Evolutionary conservation across 2,329 filamentous ascomycete genomes (phyloP).

Genomic region (Phialophora macrospora): DNA sequence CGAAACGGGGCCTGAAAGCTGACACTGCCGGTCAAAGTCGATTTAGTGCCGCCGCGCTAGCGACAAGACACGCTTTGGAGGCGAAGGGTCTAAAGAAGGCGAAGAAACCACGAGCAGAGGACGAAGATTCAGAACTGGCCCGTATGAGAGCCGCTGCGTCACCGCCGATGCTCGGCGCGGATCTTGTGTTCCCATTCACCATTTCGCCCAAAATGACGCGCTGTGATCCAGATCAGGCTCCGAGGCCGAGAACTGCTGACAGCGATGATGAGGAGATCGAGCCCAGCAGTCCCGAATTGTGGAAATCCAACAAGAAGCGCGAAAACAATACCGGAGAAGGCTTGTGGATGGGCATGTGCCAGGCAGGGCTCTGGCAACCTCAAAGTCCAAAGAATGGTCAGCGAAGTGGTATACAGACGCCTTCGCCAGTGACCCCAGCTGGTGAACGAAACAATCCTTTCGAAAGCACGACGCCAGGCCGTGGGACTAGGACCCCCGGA

Average conservation of each 20-base stretch:
- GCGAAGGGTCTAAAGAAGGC: slow-evolving; percentile 28
- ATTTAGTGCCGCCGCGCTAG: slow-evolving; percentile 44
- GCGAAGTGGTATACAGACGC: slow-evolving; percentile 46
- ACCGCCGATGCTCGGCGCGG: slow-evolving; percentile 86
- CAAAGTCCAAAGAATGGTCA: slow-evolving; percentile 36
- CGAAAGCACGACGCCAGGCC: slow-evolving; percentile 27
- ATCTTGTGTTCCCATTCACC: slow-evolving; percentile 80
- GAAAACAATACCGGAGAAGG: slow-evolving; percentile 32
- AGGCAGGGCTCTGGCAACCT: slow-evolving; percentile 38
- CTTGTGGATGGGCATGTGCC: slow-evolving; percentile 43
- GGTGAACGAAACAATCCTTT: slow-evolving; percentile 44
- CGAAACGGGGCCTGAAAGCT: slow-evolving; percentile 49
- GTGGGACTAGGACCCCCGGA: slow-evolving; percentile 41
- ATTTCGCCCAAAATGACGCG: slow-evolving; percentile 82
- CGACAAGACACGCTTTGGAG: slow-evolving; percentile 38
- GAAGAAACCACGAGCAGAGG: slow-evolving; percentile 32
- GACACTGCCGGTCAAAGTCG: slow-evolving; percentile 43
- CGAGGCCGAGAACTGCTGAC: slow-evolving; percentile 58
- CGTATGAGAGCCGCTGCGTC: slow-evolving; percentile 64
- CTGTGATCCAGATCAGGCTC: slow-evolving; percentile 75
- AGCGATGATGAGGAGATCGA: slow-evolving; percentile 59
- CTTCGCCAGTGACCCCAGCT: slow-evolving; percentile 47
- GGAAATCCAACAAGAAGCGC: slow-evolving; percentile 40
- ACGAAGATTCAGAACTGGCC: slow-evolving; percentile 48
- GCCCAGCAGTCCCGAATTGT: slow-evolving; percentile 45